Base-by-base conservation (phyloP, 176 grass and related monocot species). In the Aechmea fasciata region DNA sequence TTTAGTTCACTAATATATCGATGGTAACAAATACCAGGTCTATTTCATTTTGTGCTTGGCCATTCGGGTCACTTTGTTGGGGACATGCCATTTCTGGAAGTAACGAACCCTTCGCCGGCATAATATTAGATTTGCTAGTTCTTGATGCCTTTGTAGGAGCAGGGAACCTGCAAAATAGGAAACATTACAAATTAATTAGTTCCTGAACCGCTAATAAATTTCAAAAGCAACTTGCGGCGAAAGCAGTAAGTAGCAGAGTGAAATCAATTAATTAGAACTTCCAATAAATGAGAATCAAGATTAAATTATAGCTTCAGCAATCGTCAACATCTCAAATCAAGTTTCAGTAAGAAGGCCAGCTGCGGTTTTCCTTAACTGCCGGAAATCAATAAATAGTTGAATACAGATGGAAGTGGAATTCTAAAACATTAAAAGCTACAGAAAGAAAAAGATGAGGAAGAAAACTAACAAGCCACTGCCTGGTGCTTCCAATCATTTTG, bases 81-180 rank as follows among this genome's bases (percentile, higher is more conserved):
- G 81, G 12, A 66, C 57, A 78, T 53, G 83, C 57, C 50, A 20
- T 73, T 51, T 75, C 68, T 50, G 57, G 70, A 64, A 63, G 53
- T 50, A 71, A 80, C 17, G 33, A 67, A 71, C 77, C 59, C 47
- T 80, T 80, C 13, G 71, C 59, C 25, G 72, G 67, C 52, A 66
- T 68, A 19, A n/a, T 71, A 13, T 85, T 76, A 67, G 77, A 28
- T 82, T 77, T 92, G 9, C 78, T 83, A 71, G 79, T 88, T 72
- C 78, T 99, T 49, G 77, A 73, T 72, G 71, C 75, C 19, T 82
- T 90, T 4, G 75, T 83, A 71, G 71, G 18, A 62, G 84, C 66
- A 20, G 89, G 89, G 49, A 93, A 75, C 77, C 94, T 93, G 41
- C 51, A 79, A 81, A 18, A 71, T 71, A 74, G 67, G 52, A 59